Percentiles rank a stretch among this genome's conserved stretches.
These are phyloP conservation scores for Orbilia quercus DNA, from an alignment of 2,329 filamentous ascomycete species.

Conservation along the genomic window DNA sequence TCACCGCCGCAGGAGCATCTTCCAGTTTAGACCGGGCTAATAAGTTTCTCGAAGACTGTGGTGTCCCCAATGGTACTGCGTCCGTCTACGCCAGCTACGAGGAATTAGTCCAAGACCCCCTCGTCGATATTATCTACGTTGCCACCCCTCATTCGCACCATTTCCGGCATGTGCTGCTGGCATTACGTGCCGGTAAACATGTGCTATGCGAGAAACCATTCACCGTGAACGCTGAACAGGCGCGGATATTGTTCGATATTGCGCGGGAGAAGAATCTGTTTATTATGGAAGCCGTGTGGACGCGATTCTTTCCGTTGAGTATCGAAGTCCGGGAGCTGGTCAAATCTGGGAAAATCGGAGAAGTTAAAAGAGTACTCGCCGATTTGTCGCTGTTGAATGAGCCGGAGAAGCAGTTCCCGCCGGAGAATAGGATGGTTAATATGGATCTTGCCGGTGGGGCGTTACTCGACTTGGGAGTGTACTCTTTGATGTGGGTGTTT, in stretches of 20 bases:
- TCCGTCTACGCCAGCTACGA: constrained; percentile 80
- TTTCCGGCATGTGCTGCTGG: constrained; percentile 90
- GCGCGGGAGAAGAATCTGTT: constrained; percentile 79
- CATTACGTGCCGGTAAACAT: constrained; percentile 83
- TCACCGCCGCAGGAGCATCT: constrained; percentile 84
- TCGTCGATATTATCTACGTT: constrained; percentile 87
- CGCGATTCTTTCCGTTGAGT: constrained; percentile 85
- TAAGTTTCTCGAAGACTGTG: constrained; percentile 77
- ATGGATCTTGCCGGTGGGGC: constrained; percentile 83
- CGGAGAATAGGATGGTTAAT: constrained; percentile 80
- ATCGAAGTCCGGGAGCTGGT: constrained; percentile 77
- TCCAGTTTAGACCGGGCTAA: constrained; percentile 75
- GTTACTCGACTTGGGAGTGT: constrained; percentile 85
- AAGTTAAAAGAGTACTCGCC: constrained; percentile 72
- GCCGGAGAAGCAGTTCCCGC: constrained; percentile 71
- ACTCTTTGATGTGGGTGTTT: constrained; percentile 90
- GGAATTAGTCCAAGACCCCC: constrained; percentile 80
- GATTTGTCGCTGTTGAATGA: constrained; percentile 73
- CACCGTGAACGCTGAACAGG: constrained; percentile 83
- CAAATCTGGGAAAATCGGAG: constrained; percentile 69
- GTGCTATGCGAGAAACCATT: constrained; percentile 93
- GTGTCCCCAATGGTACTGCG: constrained; percentile 74
- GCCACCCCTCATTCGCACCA: constrained; percentile 93
- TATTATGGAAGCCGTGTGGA: constrained; percentile 91
- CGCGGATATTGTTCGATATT: constrained; percentile 76